Conservation (phyloP, 2,329 filamentous ascomycete species). For the Cladophialophora exuberans region DNA sequence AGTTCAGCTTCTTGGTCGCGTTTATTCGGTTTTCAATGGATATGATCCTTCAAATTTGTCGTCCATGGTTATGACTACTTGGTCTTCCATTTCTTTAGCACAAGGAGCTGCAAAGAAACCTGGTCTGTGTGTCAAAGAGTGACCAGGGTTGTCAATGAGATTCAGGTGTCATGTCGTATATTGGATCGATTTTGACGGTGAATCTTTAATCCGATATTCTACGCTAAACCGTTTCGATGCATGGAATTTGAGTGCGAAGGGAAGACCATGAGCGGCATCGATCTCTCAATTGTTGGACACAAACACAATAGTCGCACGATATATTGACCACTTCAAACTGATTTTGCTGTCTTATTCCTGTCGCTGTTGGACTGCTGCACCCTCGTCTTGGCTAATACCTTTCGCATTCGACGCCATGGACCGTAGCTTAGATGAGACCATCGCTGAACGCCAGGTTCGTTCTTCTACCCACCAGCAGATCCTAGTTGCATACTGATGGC, state of each 20-base stretch:
- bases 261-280: no score
- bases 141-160: no score
- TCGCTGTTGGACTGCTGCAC: background rate
- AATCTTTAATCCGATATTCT: background rate
- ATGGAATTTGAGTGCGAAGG: background rate
- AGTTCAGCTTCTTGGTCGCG: no score
- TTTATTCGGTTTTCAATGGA: no score
- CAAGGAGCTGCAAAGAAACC: no score
- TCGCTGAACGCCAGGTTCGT: slow-evolving; percentile 62
- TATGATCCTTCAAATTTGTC: no score
- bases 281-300: background rate
- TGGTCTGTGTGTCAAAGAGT: no score
- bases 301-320: background rate
- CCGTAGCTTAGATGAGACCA: slow-evolving; percentile 67
- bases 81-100: no score
- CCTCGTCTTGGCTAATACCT: no score
- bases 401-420: slow-evolving; percentile 59
- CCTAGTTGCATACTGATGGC: slow-evolving; percentile 8
- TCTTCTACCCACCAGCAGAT: slow-evolving; percentile 19
- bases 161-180: no score
- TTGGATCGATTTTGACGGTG: background rate
- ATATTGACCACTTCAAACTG: background rate
- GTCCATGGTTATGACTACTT: no score
- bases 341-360: background rate
- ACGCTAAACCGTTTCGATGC: background rate